Evolutionary conservation across 2,329 filamentous ascomycete species (phyloP), one percentile per base, ranked within the genome.

Genomic region (Pestalotiopsis sp.): DNA sequence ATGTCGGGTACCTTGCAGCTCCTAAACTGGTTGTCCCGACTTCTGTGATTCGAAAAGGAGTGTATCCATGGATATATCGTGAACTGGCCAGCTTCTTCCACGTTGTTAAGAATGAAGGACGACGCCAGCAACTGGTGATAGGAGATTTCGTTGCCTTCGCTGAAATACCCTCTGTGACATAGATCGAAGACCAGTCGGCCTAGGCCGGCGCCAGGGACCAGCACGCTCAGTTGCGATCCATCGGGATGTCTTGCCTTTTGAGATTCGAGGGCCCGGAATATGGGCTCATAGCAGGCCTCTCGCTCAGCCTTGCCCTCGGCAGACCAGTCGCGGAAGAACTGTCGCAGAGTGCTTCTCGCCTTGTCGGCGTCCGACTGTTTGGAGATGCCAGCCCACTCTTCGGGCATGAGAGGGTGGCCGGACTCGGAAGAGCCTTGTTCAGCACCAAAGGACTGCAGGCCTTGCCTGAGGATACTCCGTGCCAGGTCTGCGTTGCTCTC

Each of bases 291-390:
- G 76, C 92, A 94, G 3, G 89, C 89, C n/a, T 89, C 84, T 52
- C 96, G 86, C 83, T 99, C 97, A 0, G 80, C 77, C 2, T 83
- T 84, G 0, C 95, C 96, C 75, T 93, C 94, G 1, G 84, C 87
- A 27, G 93, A 94, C 96, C 97, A 99, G 79, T 99, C 96, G 17
- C 96, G 91, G 80, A 95, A 98, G 78, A 98, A 93, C 77, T 99
- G 96, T 12, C 95, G 90, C 65, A 99, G 86, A 1, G 95, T 98
- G 76, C 94, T 97, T 71, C 94, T 89, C 2, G 95, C 95, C 81
- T 98, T 99, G 78, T 97, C 94, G 66, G 97, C 84, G 76, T 98
- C 95, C 25, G 84, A 84, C 31, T 89, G 82, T 58, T 91, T 95
- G 14, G 94, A 92, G 39, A 89, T 85, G 4, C 89, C 90, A 23